Base-by-base conservation (phyloP, 331 rosid genomes). In the Malus hybrid region DNA sequence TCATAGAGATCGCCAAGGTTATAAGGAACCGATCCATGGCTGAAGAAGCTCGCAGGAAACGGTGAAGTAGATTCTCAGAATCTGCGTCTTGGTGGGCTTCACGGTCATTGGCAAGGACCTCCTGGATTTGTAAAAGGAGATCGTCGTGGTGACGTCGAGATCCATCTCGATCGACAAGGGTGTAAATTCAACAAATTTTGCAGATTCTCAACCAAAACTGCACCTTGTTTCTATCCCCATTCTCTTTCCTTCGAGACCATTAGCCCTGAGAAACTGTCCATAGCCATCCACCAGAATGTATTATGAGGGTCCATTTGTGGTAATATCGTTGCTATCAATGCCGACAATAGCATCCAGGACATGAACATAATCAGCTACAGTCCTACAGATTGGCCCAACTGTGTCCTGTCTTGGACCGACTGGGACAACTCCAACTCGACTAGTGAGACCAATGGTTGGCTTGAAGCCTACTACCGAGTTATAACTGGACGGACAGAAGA, bases 201-300 rank as follows among this genome's bases (percentile, higher is more conserved):
- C 24, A 24, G 1, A 24, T 24, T 24, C 24, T 24, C 24, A 24
- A 24, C 24, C 24, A 24, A 24, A 24, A 24, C 24, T 24, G 24
- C 24, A 24, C 24, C 24, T 24, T 24, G 24, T 24, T 24, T 24
- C 83, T 7, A 89, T 80, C 44, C 88, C 89, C 29, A 24, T 1
- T 24, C 24, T 24, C 24, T 24, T 24, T 24, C 24, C 24, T 24
- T 24, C 1, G 24, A 24, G 81, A 36, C 96, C 79, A 26, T 75
- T 15, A 15, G 18, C 26, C 18, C 77, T 84, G 20, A 86, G 80
- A 60, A 61, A 86, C 39, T 78, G 84, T 44, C 50, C 68, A 71
- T 69, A 86, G 11, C 96, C 96, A 70, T 87, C 87, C 3, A 2
- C n/a, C 1, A 89, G 87, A 32, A 85, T 80, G 48, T 78, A 78